Evolutionary conservation across 2,329 filamentous ascomycete species (phyloP), one percentile per base, ranked within the genome.

Genomic region (Colletotrichum shisoi): DNA sequence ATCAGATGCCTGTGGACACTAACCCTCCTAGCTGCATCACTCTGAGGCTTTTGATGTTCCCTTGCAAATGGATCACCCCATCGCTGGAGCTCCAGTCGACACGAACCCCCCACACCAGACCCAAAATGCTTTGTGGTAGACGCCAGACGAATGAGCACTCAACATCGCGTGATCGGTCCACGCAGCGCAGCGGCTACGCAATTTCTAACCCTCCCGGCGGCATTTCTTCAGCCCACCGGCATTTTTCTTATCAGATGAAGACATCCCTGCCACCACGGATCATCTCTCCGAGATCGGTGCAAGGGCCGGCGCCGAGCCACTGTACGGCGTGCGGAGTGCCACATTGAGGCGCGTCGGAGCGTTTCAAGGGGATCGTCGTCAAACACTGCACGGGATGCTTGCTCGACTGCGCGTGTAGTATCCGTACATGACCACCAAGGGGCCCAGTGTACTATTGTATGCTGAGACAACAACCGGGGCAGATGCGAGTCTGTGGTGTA

Each of bases 291-390:
- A 60, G 61, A 65, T 64, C 49, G 61, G 54, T 67, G 64, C 64
- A 56, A 51, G 61, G 42, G 51, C 56, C 54, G 42, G 39, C 27
- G 24, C 9, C 39, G 27, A 49, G 54, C 49, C 54, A 64, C 54
- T 44, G 39, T 27, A 7, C 31, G 31, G 31, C 2, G 31, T 34
- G 31, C 31, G 31, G 31, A 9, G 31, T 34, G 61, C 64, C 64
- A 67, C 61, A 67, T 44, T 44, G 60, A 51, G 61, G 61, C 65
- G 61, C 65, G 57, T 40, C 27, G 44, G 48, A 39, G 56, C 61
- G 65, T 68, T 68, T 68, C 65, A 68, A 68, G 62, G 65, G 44
- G 65, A 68, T 56, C 49, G 61, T 65, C 61, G 51, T 68, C 65
- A 68, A 68, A 68, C 65, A 45, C 61, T 37, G 65, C 61, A 68